A percentile compares a stretch with the other conserved stretches of the same genome.
These are phyloP conservation scores for Thalia dealbata DNA, from an alignment of 176 grass and related monocot species.

Conservation along the genomic window DNA sequence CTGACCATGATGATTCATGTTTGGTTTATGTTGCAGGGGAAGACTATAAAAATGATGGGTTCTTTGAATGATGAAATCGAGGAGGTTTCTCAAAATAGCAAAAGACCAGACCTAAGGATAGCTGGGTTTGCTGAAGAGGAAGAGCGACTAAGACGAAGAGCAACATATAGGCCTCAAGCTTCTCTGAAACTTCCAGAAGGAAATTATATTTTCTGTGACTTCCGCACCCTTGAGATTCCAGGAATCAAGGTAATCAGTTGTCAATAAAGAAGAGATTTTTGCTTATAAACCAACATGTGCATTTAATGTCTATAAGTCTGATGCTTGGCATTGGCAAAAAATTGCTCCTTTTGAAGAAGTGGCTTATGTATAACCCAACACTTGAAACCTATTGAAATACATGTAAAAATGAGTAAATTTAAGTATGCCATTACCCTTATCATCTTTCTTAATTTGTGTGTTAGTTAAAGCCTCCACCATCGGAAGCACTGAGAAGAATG, in stretches of 20 bases:
- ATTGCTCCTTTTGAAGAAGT: not conserved
- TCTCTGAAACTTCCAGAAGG: conserved; percentile 77
- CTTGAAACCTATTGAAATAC: not conserved
- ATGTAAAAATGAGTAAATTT: not conserved
- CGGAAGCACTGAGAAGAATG: conserved; percentile 93
- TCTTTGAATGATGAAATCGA: conserved; percentile 83
- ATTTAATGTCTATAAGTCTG: not conserved
- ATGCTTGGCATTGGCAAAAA: not conserved
- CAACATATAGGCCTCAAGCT: conserved; percentile 31
- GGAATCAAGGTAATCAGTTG: conserved; percentile 55
- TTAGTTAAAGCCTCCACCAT: conserved; percentile 74
- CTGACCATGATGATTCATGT: not conserved
- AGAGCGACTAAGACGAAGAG: conserved; percentile 44
- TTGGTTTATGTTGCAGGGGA: conserved; percentile 34
- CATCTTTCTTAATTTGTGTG: conserved; percentile 14
- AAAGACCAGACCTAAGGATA: conserved; percentile 48
- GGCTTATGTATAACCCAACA: not conserved
- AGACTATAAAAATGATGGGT: conserved; percentile 83
- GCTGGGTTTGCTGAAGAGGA: conserved; percentile 98
- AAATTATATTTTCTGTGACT: conserved; percentile 80
- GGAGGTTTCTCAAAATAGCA: conserved; percentile 73
- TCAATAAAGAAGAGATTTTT: not conserved
- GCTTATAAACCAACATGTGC: not conserved
- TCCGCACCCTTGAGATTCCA: conserved; percentile 62
- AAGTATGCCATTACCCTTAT: conserved; percentile 3